These are phyloP conservation scores for Penicillium waksmanii DNA, from an alignment of 495 filamentous ascomycete genomes.

Conservation along the genomic window DNA sequence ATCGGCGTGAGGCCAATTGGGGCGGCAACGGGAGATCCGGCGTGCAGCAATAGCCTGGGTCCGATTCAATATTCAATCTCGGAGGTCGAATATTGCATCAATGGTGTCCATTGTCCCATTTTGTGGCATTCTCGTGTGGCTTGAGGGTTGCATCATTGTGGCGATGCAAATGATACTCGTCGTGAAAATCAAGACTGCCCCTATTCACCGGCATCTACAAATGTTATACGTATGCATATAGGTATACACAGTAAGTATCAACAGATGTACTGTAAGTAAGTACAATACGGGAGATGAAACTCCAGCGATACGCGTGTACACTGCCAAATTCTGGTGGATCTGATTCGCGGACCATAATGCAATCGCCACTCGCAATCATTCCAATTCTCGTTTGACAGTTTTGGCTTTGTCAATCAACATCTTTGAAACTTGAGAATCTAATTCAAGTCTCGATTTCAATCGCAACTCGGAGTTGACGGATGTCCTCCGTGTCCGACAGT, in stretches of 20 bases:
- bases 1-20: conserved; percentile 27
- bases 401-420: neutral
- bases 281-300: conserved; percentile 2
- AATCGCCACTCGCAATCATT: conserved; percentile 17
- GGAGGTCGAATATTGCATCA: neutral
- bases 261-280: no score
- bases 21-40: conserved; percentile 28
- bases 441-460: neutral
- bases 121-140: no score
- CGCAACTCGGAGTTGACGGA: neutral
- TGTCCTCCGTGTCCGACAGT: neutral
- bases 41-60: conserved; percentile 5
- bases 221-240: neutral
- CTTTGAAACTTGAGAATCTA: neutral
- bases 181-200: neutral
- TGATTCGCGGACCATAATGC: conserved; percentile 23
- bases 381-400: neutral
- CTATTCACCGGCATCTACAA: neutral
- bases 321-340: conserved; percentile 10
- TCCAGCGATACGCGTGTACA: conserved; percentile 16
- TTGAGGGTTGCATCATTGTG: neutral
- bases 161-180: conserved; percentile 2
- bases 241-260: conserved; percentile 1
- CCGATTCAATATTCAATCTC: conserved; percentile 10
- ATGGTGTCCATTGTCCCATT: neutral